Percentiles rank a stretch among this genome's conserved stretches.
These are phyloP conservation scores for Rhodotorula taiwanensis DNA, from an alignment of 768 basidiomycete genomes.

Conservation along the genomic window DNA sequence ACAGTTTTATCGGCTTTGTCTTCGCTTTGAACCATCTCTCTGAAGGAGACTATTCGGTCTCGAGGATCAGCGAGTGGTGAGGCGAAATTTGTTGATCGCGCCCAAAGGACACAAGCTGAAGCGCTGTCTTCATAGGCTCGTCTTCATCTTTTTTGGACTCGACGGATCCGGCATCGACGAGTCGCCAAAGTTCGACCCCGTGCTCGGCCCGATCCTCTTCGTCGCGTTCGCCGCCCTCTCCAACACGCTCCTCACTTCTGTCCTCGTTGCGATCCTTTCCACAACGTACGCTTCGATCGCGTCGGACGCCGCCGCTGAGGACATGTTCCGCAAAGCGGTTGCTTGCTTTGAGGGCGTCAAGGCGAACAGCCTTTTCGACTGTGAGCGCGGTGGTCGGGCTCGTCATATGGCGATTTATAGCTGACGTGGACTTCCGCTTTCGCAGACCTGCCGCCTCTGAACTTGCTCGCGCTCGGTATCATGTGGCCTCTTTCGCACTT, in stretches of 20 bases:
- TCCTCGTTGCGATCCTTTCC: slow-evolving; percentile 59
- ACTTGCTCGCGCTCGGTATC: slow-evolving; percentile 73
- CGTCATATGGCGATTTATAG: slow-evolving; percentile 11
- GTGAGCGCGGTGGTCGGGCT: slow-evolving; percentile 4
- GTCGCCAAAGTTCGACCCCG: slow-evolving; percentile 67
- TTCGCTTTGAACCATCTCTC: slow-evolving; percentile 38
- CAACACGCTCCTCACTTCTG: slow-evolving; percentile 80
- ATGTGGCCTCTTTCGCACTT: slow-evolving; percentile 83
- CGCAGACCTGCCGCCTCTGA: slow-evolving; percentile 74
- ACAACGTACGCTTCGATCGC: slow-evolving; percentile 90
- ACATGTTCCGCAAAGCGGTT: slow-evolving; percentile 90
- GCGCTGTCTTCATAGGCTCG: slow-evolving; percentile 37
- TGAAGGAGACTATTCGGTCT: slow-evolving; percentile 30
- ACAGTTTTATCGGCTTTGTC: slow-evolving; percentile 35
- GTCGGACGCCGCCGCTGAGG: slow-evolving; percentile 72
- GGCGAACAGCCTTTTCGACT: slow-evolving; percentile 38
- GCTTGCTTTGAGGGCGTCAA: slow-evolving; percentile 80
- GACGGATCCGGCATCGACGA: slow-evolving; percentile 81
- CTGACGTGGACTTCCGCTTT: neutral
- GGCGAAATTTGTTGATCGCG: neutral
- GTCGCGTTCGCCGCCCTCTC: slow-evolving; percentile 78
- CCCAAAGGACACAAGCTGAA: neutral
- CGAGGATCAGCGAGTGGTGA: slow-evolving; percentile 31
- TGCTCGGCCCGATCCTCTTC: slow-evolving; percentile 82
- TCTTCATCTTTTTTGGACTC: slow-evolving; percentile 67